Base-by-base conservation (phyloP, 768 basidiomycete genomes). In the Lactifluus pinguis region DNA sequence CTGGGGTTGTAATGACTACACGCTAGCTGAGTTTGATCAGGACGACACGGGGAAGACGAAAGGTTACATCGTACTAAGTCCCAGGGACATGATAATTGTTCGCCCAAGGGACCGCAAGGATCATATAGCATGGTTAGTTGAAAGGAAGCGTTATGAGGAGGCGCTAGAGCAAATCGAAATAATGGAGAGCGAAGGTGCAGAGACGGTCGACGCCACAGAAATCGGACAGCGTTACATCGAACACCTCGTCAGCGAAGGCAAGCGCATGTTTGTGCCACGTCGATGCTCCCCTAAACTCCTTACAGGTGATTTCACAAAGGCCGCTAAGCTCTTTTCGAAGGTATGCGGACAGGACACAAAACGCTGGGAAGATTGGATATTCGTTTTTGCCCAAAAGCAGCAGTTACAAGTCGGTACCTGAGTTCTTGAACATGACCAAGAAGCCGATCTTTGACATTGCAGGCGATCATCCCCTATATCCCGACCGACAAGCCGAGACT, bases 321-420 rank as follows among this genome's bases (percentile, higher is more conserved):
- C 95, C 1, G 97, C 95, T 0, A 74, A 78, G 9, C 73, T 97
- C 29, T 86, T 85, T 66, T 86, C 92, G 0, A 93, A 89, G 70
- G 92, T 98, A 7, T 89, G 95, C 65, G 86, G 82, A 4, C 83
- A 83, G 48, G 83, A 95, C 66, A 73, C 79, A 11, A 86, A 84
- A 68, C 79, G 82, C n/a, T 99, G 97, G 97, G 95, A 98, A 69
- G 83, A 88, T 67, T 97, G 90, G 90, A 89, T 98, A 68, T 95
- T 97, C 68, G 76, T 82, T 14, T 98, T 95, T 69, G 89, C 88
- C 1, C 84, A 92, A 70, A 82, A 86, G 66, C 79, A 82, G 29
- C 85, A 92, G 59, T 74, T 98, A 15, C 84, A 89, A 72, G 93
- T 91, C 61, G 25, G 81, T 72, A 21, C 2, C 25, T 15, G 50